Evolutionary conservation across 2,329 filamentous ascomycete species (phyloP), one percentile per base, ranked within the genome.

Genomic region (Exophiala sp.): DNA sequence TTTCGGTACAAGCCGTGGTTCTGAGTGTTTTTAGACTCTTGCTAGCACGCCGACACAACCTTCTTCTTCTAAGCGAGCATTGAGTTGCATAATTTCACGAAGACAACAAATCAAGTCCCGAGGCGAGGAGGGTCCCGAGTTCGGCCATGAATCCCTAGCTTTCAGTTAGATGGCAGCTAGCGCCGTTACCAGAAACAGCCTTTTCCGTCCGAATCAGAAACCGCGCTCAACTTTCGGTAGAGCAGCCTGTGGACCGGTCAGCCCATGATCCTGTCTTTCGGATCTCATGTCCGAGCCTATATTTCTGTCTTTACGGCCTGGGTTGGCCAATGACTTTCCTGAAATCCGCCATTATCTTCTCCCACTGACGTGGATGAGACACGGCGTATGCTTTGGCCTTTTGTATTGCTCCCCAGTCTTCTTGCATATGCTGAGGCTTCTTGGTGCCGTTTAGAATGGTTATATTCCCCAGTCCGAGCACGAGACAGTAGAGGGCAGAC

Each of bases 371-470:
- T 7, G 73, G 73, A 18, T 76, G 66, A 1, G 66, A 64, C 42
- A 68, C 65, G 0, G 73, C 72, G 60, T 73, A 74, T n/a, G 62
- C 52, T 43, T 66, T 63, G 21, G 76, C 65, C 35, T 57, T 64
- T 21, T 62, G 58, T 13, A 78, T 60, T 0, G 72, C 73, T 7
- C 67, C 65, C 44, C 79, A 60, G 63, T 81, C 77, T n/a, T 68
- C 67, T 37, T 58, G 63, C 78, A 82, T 81, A 34, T 72, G 71
- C 48, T 63, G 64, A 38, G 61, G 57, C 47, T 73, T 76, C 18
- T 71, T 80, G 2, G 78, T 82, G 2, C 79, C 79, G 62, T 81
- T 77, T 53, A 82, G 62, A 2, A 81, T 65, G 0, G 70, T 68
- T 2, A 76, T 64, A 34, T 73, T 66, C 1, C 70, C 73, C 22